Base-by-base conservation (phyloP, 495 filamentous ascomycete species). In the Aspergillus asperescens region DNA sequence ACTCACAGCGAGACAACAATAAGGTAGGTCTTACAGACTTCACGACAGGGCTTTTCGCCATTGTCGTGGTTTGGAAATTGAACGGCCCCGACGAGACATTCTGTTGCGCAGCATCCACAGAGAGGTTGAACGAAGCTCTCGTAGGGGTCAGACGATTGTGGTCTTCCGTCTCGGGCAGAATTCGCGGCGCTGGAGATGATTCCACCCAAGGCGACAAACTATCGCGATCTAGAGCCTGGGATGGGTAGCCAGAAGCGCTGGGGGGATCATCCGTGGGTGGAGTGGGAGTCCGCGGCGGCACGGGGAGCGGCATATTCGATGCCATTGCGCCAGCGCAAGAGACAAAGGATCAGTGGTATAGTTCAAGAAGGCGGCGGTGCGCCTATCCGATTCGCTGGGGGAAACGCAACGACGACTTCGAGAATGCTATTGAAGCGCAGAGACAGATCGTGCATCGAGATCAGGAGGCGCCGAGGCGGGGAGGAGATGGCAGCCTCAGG, bases 1-100 rank as follows among this genome's bases (percentile, higher is more conserved):
- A 18, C 16, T 10, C 28, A 10, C 7, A 15, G 29, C 22, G 13
- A 9, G 42, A 64, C 10, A 27, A n/a, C 8, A 9, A 18, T 2
- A 18, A 32, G 2, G 1, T 22, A 25, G 3, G 8, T 68, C 83
- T 49, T 78, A 93, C 89, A 38, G 91, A 88, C 71, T 93, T 95
- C 23, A 79, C 64, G 42, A 88, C 83, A 7, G 90, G 86, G 7
- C 80, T 75, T 34, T 88, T 85, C 8, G 86, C 81, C 62, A 90
- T 85, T 18, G 86, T 75, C 58, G 87, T 85, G 12, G 93, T 86
- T 69, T 92, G 81, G 72, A 97, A 98, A 72, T 96, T 97, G 81
- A 98, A 98, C 3, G 90, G 92, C 31, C 72, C 70, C 20, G 65
- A 35, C 35, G 67, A 60, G 48, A 67, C 64, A 64, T 70, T 72